A percentile compares a stretch with the other conserved stretches of the same genome.
These are phyloP conservation scores for Penicillium crystallinum DNA, from an alignment of 495 filamentous ascomycete genomes.

Conservation along the genomic window DNA sequence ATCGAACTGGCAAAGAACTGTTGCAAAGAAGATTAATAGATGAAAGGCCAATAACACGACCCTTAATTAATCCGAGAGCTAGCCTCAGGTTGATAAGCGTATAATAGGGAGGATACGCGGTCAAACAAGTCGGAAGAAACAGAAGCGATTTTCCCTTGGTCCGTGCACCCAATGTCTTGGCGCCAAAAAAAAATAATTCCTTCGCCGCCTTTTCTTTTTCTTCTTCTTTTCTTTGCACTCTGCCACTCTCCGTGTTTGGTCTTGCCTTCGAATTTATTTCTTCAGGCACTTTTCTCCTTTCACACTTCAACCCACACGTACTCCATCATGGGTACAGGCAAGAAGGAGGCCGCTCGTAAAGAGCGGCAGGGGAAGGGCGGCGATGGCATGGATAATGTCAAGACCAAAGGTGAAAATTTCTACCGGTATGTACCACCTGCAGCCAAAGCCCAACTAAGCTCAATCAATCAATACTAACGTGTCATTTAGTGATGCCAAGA, in stretches of 20 bases:
- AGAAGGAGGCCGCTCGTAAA: conserved; percentile 84
- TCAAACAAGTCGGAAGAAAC: conserved; percentile 26
- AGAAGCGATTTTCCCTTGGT: conserved; percentile 44
- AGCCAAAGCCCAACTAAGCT: not conserved
- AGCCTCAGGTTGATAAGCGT: not conserved
- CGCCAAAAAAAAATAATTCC: conserved; percentile 35
- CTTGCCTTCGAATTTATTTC: conserved; percentile 27
- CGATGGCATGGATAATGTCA: conserved; percentile 87
- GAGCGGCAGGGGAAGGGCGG: conserved; percentile 72
- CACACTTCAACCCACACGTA: conserved; percentile 15
- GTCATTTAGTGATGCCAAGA: conserved; percentile 65
- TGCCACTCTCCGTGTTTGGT: conserved; percentile 31
- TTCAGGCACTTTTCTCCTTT: conserved; percentile 15
- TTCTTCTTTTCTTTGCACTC: conserved; percentile 32
- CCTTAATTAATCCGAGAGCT: not conserved
- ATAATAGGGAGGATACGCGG: conserved; percentile 10
- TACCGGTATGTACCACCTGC: conserved; percentile 54
- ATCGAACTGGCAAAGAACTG: not conserved
- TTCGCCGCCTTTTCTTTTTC: conserved; percentile 26
- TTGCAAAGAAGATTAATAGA: not conserved
- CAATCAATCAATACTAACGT: conserved; percentile 13
- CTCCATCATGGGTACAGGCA: conserved; percentile 80
- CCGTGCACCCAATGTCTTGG: conserved; percentile 39
- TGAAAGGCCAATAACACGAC: not conserved
- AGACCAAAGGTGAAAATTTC: conserved; percentile 93